These are phyloP conservation scores for Caloboletus firmus DNA, from an alignment of 1,284 basidiomycete species.

Conservation along the genomic window DNA sequence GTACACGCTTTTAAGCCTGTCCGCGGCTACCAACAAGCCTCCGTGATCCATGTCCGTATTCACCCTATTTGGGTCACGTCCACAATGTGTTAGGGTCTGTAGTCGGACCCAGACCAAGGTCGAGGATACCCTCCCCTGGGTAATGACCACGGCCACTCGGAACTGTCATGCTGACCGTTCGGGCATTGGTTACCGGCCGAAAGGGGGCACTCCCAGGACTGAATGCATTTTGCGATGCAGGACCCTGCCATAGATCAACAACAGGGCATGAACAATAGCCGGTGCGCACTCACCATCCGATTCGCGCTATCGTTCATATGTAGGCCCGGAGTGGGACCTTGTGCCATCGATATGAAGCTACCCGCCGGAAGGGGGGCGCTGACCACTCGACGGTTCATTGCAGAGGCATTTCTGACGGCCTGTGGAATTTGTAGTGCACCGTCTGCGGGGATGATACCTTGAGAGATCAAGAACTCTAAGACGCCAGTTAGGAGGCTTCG, in stretches of 20 bases:
- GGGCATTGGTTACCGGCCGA: background rate
- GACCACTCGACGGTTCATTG: constrained; percentile 12
- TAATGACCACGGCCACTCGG: background rate
- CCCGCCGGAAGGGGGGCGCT: constrained; percentile 5
- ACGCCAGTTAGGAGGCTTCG: background rate
- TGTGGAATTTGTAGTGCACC: constrained; percentile 1
- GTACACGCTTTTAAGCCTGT: background rate
- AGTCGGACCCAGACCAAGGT: constrained; percentile 4
- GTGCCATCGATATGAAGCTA: constrained; percentile 4
- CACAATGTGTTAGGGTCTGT: background rate
- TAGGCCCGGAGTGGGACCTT: constrained; percentile 10
- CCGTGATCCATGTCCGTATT: background rate
- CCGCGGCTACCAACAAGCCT: background rate
- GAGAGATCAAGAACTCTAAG: constrained; percentile 24
- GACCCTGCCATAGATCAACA: constrained; percentile 10
- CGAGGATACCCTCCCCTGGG: constrained; percentile 18
- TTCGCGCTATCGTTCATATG: background rate
- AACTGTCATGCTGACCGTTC: constrained; percentile 18
- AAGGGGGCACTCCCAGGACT: constrained; percentile 2
- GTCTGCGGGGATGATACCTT: constrained; percentile 20
- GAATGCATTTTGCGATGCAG: constrained; percentile 5
- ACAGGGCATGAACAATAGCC: background rate
- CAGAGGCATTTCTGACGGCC: background rate
- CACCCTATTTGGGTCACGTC: background rate
- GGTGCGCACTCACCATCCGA: constrained; percentile 9